phyloP scores from a whole-genome alignment of 176 grass and related monocot genomes.

The Ensete ventricosum region DNA sequence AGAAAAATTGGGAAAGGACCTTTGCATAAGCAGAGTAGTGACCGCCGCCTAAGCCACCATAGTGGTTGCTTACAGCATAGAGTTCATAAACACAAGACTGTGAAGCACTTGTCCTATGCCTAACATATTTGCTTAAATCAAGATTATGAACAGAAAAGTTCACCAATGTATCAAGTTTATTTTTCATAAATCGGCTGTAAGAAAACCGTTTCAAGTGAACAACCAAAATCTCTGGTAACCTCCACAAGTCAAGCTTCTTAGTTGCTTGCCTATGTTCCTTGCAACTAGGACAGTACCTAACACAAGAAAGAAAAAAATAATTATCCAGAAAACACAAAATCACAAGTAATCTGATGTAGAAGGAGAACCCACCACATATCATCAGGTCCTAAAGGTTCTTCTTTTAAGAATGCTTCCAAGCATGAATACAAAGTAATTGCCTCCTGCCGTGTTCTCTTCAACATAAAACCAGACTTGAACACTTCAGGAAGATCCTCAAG shows the following conservation, averaged over 20 bases:
- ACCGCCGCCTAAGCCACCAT: constrained; percentile 84
- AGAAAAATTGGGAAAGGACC: constrained; percentile 28
- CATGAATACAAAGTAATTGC: constrained; percentile 86
- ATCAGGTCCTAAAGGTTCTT: constrained; percentile 91
- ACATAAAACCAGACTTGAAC: constrained; percentile 72
- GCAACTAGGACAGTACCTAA: constrained; percentile 89
- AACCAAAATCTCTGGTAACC: constrained; percentile 86
- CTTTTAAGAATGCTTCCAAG: constrained; percentile 87
- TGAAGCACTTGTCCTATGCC: constrained; percentile 4
- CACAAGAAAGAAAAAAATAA: constrained; percentile 4
- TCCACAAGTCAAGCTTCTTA: constrained; percentile 97
- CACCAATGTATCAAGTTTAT: constrained; percentile 94
- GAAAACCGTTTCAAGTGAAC: constrained; percentile 96
- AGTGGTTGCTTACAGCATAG: constrained; percentile 95
- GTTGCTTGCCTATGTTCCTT: constrained; percentile 96
- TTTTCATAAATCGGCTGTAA: constrained; percentile 94
- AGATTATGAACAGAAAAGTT: constrained; percentile 77
- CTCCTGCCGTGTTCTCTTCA: constrained; percentile 84
- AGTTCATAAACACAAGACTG: constrained; percentile 54
- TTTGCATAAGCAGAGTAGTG: constrained; percentile 95
- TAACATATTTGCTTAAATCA: constrained; percentile 68
- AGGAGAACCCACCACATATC: constrained; percentile 85
- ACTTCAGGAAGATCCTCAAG: constrained; percentile 82
- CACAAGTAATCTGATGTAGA: constrained; percentile 3
- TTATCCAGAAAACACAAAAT: constrained; percentile 3